phyloP scores from a whole-genome alignment of 805 yeast genomes.

The Lipomyces sp. region DNA sequence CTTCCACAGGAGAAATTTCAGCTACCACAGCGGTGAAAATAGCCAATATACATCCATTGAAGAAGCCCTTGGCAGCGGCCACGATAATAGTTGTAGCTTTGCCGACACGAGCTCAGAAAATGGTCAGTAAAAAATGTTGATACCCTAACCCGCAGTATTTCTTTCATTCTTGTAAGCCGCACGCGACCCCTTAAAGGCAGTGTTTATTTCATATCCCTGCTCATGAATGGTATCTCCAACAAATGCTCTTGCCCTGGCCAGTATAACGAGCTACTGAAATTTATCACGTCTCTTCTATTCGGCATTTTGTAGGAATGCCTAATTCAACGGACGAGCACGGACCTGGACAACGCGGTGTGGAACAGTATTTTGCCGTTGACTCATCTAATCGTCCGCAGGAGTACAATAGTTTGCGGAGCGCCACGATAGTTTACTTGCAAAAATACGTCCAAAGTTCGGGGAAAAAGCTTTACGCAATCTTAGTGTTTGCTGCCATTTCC shows the following conservation, averaged over 20 bases:
- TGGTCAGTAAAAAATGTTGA: conserved; percentile 38
- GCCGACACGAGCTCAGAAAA: conserved; percentile 42
- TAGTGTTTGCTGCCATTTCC: neutral
- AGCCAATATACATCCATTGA: conserved; percentile 45
- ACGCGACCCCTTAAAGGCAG: too few relatives aligned
- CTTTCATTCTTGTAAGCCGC: too few relatives aligned
- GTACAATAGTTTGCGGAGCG: neutral
- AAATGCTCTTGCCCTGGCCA: too few relatives aligned
- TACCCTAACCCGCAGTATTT: conserved; percentile 16
- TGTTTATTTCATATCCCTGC: too few relatives aligned
- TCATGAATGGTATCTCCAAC: too few relatives aligned
- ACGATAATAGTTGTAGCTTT: conserved; percentile 34
- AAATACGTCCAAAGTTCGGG: neutral
- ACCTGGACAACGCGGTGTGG: neutral
- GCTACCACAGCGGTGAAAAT: conserved; percentile 45
- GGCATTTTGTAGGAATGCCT: neutral
- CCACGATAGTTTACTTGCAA: neutral
- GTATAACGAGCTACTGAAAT: neutral
- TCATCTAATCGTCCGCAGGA: neutral
- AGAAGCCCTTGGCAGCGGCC: conserved; percentile 44
- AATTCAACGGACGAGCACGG: neutral
- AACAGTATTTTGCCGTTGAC: neutral
- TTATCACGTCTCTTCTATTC: neutral
- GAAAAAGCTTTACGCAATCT: neutral
- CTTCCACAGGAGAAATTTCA: conserved; percentile 38